phyloP scores from a whole-genome alignment of 108 stramenopile genomes.

The Tribonema minus region DNA sequence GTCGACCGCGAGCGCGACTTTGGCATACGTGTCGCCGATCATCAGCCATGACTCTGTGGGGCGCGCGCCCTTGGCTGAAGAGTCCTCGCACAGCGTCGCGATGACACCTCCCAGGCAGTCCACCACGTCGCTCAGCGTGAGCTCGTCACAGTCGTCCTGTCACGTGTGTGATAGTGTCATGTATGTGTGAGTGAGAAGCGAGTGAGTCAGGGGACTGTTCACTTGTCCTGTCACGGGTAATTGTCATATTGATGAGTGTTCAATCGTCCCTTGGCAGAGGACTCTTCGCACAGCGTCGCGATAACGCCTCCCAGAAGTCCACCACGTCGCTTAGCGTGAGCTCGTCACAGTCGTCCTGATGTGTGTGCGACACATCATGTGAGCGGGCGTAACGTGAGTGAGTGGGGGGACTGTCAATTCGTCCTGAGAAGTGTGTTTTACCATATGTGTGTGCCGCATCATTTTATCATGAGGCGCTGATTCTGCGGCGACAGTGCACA shows the following conservation, averaged over 20 bases:
- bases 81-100: background rate
- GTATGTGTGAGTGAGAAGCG: too few relatives aligned
- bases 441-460: too few relatives aligned
- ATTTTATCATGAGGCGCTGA: too few relatives aligned
- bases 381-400: too few relatives aligned
- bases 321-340: background rate
- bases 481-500: too few relatives aligned
- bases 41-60: background rate
- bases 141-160: background rate
- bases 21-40: conserved; percentile 23
- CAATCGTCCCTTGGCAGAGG: too few relatives aligned
- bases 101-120: background rate
- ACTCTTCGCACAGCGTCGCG: background rate
- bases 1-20: conserved; percentile 25
- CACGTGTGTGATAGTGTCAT: background rate
- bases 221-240: too few relatives aligned
- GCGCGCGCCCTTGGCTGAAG: background rate
- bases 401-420: too few relatives aligned
- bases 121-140: background rate
- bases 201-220: too few relatives aligned
- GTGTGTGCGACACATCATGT: too few relatives aligned
- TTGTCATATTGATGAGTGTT: too few relatives aligned
- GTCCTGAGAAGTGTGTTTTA: too few relatives aligned
- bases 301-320: background rate
- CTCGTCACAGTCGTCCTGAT: background rate